Conservation (phyloP, 306 rosid species). For the Adenanthera pavonina region DNA sequence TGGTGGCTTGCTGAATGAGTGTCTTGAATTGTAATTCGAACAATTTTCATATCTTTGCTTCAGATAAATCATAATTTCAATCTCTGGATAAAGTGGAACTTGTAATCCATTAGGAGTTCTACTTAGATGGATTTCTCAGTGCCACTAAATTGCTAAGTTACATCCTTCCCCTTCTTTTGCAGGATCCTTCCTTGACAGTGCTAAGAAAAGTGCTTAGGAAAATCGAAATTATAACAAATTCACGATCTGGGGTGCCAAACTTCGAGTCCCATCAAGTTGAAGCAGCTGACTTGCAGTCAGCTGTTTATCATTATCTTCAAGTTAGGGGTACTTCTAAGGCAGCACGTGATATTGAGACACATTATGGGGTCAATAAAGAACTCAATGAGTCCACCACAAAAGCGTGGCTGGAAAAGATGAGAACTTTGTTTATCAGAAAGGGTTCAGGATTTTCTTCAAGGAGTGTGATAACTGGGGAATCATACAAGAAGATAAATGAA, state of each 20-base stretch:
- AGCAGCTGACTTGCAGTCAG: conserved; percentile 78
- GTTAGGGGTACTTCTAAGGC: conserved; percentile 79
- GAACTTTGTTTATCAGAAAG: conserved; percentile 84
- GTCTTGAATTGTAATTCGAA: not conserved
- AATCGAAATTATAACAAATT: conserved; percentile 69
- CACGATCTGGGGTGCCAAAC: conserved; percentile 86
- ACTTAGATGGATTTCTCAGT: not conserved
- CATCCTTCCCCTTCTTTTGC: conserved; percentile 28
- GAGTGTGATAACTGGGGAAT: conserved; percentile 93
- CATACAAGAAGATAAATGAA: conserved; percentile 80
- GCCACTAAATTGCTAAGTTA: conserved; percentile 8
- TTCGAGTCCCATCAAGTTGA: conserved; percentile 84
- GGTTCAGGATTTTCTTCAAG: conserved; percentile 99
- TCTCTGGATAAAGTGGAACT: not conserved
- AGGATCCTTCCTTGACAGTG: conserved; percentile 87
- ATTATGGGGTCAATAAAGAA: conserved; percentile 75
- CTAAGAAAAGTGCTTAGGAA: conserved; percentile 80
- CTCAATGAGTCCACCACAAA: conserved; percentile 69
- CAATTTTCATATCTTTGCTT: not conserved
- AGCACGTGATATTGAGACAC: conserved; percentile 70
- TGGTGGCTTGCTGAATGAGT: not conserved
- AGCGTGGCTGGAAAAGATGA: conserved; percentile 95
- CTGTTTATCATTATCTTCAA: conserved; percentile 79
- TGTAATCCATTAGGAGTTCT: not conserved
- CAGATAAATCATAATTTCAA: not conserved